These are phyloP conservation scores for Silene conica DNA, from an alignment of 148 eudicot species.

Conservation along the genomic window DNA sequence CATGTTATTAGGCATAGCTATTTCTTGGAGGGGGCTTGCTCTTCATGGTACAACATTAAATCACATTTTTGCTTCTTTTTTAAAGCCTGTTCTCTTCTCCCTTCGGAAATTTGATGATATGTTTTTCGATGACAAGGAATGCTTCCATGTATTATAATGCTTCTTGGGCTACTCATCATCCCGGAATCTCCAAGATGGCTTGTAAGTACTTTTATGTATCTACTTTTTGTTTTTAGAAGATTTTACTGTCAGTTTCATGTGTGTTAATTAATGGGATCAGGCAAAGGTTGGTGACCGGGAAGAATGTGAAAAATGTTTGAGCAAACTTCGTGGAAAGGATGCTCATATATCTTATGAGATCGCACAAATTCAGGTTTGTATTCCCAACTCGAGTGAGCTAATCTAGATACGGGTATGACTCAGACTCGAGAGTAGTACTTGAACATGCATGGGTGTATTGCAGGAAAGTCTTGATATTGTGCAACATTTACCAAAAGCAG, in stretches of 20 bases:
- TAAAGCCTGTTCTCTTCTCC: no score
- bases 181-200: conserved; percentile 32
- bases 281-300: conserved; percentile 21
- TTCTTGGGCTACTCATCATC: conserved; percentile 20
- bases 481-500: conserved; percentile 25
- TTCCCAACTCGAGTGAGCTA: not conserved
- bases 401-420: no score
- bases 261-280: conserved; percentile 2
- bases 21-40: conserved; percentile 23
- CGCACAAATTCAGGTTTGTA: conserved; percentile 19
- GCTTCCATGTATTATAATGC: conserved; percentile 18
- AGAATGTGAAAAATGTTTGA: conserved; percentile 16
- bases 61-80: not conserved
- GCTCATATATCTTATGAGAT: conserved; percentile 22
- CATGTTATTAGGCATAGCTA: conserved; percentile 19
- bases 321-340: conserved; percentile 23
- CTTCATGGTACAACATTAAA: conserved; percentile 12
- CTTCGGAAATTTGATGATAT: not conserved
- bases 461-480: conserved; percentile 19
- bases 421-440: no score
- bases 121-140: conserved; percentile 6
- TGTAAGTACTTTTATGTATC: conserved; percentile 19
- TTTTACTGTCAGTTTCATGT: not conserved
- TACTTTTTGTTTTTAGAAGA: not conserved
- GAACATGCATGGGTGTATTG: not conserved